Evolutionary conservation across 108 stramenopile species (phyloP).

Genomic region (Discostella pseudostelligera): DNA sequence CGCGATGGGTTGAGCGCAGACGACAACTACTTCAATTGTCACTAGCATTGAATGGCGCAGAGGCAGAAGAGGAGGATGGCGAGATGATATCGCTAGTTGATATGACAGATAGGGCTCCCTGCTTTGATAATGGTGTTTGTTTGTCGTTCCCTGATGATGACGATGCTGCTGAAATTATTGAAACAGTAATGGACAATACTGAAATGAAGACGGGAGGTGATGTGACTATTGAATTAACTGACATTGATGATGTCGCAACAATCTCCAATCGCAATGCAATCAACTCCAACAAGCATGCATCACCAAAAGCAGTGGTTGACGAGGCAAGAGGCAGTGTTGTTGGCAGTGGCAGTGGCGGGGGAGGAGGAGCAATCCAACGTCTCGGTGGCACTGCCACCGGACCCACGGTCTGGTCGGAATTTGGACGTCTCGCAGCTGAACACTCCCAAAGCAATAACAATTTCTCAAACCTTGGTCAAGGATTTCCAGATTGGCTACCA

Average conservation of each 20-base stretch:
- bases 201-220: no score
- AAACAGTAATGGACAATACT: background rate
- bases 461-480: conserved; percentile 84
- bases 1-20: background rate
- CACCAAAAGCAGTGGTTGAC: background rate
- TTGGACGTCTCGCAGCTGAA: conserved; percentile 72
- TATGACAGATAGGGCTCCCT: conserved; percentile 39
- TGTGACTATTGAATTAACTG: background rate
- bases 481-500: conserved; percentile 84
- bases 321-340: background rate
- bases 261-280: background rate
- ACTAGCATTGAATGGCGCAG: background rate
- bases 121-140: conserved; percentile 43
- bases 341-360: background rate
- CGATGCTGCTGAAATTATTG: background rate
- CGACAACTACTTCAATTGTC: background rate
- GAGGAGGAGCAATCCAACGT: conserved; percentile 64
- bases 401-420: conserved; percentile 89
- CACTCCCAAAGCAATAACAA: conserved; percentile 10
- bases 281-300: no score
- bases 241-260: background rate
- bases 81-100: background rate
- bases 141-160: conserved; percentile 20
- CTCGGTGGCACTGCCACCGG: conserved; percentile 54
- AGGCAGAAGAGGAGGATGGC: background rate